Evolutionary conservation across 192 early-diverging fungal genomes (phyloP).

Genomic region (Coemansia sp.): DNA sequence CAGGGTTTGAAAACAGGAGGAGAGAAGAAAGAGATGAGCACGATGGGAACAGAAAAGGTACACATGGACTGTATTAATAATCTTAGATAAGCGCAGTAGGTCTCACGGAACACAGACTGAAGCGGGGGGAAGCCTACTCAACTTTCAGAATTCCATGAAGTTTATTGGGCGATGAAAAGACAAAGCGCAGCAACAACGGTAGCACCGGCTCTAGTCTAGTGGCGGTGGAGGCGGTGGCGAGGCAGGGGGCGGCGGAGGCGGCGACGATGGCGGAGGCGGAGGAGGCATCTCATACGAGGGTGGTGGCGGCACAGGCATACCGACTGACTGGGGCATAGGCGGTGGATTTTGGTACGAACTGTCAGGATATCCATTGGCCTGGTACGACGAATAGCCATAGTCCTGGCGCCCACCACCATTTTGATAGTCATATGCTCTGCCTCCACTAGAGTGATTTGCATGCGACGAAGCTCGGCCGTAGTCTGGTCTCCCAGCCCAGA

Average conservation of each 20-base stretch:
- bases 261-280: constrained; percentile 8
- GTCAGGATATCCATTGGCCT: constrained; percentile 2
- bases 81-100: not conserved
- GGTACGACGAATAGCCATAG: constrained; percentile 9
- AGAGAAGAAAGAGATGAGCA: not conserved
- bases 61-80: not conserved
- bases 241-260: constrained; percentile 12
- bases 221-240: constrained; percentile 21
- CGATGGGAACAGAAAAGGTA: not conserved
- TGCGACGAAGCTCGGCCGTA: not conserved
- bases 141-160: not conserved
- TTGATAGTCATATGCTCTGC: constrained; percentile 2
- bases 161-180: not conserved
- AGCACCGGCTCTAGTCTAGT: constrained; percentile 8
- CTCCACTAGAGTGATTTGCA: not conserved
- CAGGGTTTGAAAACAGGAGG: not conserved
- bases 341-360: not conserved
- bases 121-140: no score
- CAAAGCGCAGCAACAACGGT: not conserved
- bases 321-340: constrained; percentile 4
- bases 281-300: constrained; percentile 7
- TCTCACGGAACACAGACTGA: not conserved
- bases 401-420: constrained; percentile 4
- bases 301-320: constrained; percentile 11
- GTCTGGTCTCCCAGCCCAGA: not conserved